phyloP scores from a whole-genome alignment of 331 rosid genomes.

The Rhamnella rubrinervis region DNA sequence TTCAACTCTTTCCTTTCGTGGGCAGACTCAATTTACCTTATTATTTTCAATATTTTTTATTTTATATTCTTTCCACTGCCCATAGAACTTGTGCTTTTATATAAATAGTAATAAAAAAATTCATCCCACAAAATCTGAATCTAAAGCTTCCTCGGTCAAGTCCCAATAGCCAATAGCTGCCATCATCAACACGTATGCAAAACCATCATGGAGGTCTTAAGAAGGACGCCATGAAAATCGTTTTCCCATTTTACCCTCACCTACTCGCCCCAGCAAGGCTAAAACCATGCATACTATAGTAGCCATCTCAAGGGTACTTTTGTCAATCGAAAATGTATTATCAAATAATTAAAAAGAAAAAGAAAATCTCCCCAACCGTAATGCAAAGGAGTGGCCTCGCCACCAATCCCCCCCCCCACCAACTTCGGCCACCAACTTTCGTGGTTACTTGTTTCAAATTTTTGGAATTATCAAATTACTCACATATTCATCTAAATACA shows the following conservation, averaged over 20 bases:
- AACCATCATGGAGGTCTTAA: too few relatives aligned
- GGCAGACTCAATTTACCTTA: too few relatives aligned
- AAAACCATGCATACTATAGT: not conserved
- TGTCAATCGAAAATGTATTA: not conserved
- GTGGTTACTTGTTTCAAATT: too few relatives aligned
- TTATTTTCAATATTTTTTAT: too few relatives aligned
- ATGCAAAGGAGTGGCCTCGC: not conserved
- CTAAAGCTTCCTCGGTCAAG: too few relatives aligned
- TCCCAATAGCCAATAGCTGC: not conserved
- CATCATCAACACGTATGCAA: not conserved
- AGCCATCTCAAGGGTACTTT: not conserved
- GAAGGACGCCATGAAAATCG: too few relatives aligned
- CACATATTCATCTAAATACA: too few relatives aligned
- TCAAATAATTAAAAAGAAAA: not conserved
- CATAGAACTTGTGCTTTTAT: too few relatives aligned
- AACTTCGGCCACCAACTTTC: conserved; percentile 7
- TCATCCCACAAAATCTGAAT: not conserved
- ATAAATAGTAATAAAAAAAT: too few relatives aligned
- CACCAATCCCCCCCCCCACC: conserved; percentile 16
- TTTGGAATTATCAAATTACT: too few relatives aligned
- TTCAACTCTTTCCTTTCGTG: too few relatives aligned
- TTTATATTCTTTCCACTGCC: not conserved
- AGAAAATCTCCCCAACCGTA: not conserved
- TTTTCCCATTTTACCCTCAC: not conserved
- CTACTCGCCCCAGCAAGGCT: conserved; percentile 4